phyloP scores from a whole-genome alignment of 768 basidiomycete genomes.

The Agaricus subrufescens region DNA sequence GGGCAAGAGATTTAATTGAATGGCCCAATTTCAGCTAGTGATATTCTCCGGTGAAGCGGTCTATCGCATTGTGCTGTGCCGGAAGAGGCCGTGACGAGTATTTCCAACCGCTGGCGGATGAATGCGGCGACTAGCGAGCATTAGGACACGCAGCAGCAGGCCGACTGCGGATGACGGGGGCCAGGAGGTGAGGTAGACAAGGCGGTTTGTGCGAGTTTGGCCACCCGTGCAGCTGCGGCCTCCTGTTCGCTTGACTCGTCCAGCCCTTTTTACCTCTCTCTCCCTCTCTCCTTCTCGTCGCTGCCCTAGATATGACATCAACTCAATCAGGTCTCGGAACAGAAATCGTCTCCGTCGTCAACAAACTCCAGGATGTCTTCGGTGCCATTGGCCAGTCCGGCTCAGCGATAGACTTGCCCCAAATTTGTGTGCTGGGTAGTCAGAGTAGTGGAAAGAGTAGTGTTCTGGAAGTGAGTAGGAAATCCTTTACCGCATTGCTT shows the following conservation, averaged over 20 bases:
- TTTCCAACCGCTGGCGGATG: no score
- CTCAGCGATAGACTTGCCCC: conserved; percentile 81
- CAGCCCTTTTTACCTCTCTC: conserved; percentile 11
- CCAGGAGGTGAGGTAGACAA: background rate
- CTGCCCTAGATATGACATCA: conserved; percentile 38
- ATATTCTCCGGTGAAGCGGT: no score
- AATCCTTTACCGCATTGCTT: background rate
- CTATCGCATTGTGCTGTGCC: no score
- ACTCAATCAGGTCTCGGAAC: conserved; percentile 65
- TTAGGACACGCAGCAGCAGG: no score
- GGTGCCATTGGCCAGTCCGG: conserved; percentile 75
- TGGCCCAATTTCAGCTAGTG: no score
- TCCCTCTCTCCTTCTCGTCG: conserved; percentile 14
- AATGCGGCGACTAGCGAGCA: no score
- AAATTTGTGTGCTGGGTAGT: conserved; percentile 88
- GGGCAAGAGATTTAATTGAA: no score
- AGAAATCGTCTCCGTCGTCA: conserved; percentile 77
- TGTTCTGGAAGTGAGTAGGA: conserved; percentile 70
- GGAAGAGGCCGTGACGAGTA: no score
- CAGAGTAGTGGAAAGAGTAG: conserved; percentile 94
- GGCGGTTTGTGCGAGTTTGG: conserved; percentile 8
- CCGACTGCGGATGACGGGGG: background rate
- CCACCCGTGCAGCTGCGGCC: conserved; percentile 3
- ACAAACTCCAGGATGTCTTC: conserved; percentile 92
- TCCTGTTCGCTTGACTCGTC: background rate